These are phyloP conservation scores for Nakazawaea populi DNA, from an alignment of 805 yeast genomes.

Conservation along the genomic window DNA sequence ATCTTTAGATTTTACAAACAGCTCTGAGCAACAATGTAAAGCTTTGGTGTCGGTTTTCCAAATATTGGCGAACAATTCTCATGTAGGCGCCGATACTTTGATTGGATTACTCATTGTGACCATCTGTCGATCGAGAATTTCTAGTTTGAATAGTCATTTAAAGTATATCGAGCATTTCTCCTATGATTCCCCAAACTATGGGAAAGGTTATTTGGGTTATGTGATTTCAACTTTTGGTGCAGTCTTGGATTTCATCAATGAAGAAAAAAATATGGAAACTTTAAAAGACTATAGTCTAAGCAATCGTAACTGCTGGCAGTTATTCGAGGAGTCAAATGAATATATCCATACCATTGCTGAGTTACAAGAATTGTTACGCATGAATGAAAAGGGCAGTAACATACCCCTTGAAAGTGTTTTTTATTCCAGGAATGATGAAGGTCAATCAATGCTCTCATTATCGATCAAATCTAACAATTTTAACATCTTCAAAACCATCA, in stretches of 20 bases:
- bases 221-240: constrained; percentile 82
- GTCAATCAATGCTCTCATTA: constrained; percentile 67
- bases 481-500: constrained; percentile 37
- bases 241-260: constrained; percentile 58
- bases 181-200: constrained; percentile 31
- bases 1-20: constrained; percentile 37
- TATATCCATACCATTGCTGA: constrained; percentile 11
- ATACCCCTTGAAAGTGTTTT: constrained; percentile 20
- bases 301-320: constrained; percentile 51
- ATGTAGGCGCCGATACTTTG: constrained; percentile 76
- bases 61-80: constrained; percentile 33
- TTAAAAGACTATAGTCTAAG: constrained; percentile 35
- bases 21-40: constrained; percentile 40
- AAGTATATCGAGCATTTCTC: constrained; percentile 61
- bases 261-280: constrained; percentile 27
- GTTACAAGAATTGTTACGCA: constrained; percentile 12
- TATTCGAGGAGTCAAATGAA: constrained; percentile 22
- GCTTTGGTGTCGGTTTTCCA: constrained; percentile 48
- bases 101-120: constrained; percentile 70
- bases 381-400: constrained; percentile 8
- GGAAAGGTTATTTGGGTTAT: constrained; percentile 64
- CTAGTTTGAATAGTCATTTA: constrained; percentile 56
- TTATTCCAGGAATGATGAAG: constrained; percentile 39
- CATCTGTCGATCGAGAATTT: constrained; percentile 54
- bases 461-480: constrained; percentile 47